Conservation (phyloP, 2,329 filamentous ascomycete species). For the Sclerotinia minor region DNA sequence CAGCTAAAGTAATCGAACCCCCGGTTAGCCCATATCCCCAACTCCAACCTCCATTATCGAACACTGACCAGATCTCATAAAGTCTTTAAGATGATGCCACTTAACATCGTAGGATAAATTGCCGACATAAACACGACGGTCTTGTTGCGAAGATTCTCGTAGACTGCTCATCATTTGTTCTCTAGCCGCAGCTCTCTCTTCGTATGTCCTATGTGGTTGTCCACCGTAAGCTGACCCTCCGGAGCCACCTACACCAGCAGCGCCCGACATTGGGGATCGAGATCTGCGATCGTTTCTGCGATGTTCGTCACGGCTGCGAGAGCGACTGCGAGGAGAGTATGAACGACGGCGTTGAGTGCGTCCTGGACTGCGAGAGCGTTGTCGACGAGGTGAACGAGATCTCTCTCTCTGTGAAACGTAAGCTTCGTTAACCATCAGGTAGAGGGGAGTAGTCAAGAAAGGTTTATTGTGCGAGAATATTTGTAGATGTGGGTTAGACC, state of each 20-base stretch:
- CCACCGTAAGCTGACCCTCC: slow-evolving; percentile 65
- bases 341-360: slow-evolving; percentile 69
- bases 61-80: slow-evolving; percentile 95
- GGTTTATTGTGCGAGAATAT: slow-evolving; percentile 16
- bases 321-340: slow-evolving; percentile 77
- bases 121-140: slow-evolving; percentile 98
- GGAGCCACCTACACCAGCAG: slow-evolving; percentile 64
- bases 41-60: slow-evolving; percentile 30
- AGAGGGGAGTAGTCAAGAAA: slow-evolving; percentile 34
- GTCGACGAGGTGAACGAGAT: slow-evolving; percentile 82
- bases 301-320: slow-evolving; percentile 75
- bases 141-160: slow-evolving; percentile 93
- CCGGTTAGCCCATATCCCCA: slow-evolving; percentile 45
- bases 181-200: slow-evolving; percentile 80
- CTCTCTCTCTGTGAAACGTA: slow-evolving; percentile 70
- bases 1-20: slow-evolving; percentile 61
- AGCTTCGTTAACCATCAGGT: slow-evolving; percentile 38
- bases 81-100: slow-evolving; percentile 99
- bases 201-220: slow-evolving; percentile 72
- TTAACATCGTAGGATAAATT: slow-evolving; percentile 99
- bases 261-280: slow-evolving; percentile 81
- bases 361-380: slow-evolving; percentile 55
- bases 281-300: slow-evolving; percentile 73
- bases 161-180: slow-evolving; percentile 96
- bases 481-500: slow-evolving; percentile 22